Conservation (phyloP, 441 rosid genomes). For the Pelargonium citronellum region DNA sequence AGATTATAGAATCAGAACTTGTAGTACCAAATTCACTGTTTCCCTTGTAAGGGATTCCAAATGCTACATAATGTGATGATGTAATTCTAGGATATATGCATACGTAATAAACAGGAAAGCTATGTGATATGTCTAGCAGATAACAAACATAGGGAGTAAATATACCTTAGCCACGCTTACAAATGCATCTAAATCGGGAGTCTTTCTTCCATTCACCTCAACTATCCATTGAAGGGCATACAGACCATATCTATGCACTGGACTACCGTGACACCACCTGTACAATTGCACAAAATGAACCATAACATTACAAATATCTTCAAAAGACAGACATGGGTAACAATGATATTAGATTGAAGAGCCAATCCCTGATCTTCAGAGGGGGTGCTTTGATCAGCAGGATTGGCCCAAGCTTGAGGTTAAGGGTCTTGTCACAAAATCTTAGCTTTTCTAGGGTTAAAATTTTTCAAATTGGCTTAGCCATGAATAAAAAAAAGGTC, state of each 20-base stretch:
- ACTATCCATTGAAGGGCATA: constrained; percentile 94
- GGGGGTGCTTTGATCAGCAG: background rate
- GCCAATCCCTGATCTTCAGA: background rate
- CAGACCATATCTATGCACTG: constrained; percentile 79
- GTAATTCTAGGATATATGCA: background rate
- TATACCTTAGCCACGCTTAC: constrained; percentile 68
- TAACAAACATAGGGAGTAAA: background rate
- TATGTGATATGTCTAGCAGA: background rate
- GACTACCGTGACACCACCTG: constrained; percentile 94
- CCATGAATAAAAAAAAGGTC: background rate
- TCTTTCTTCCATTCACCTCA: constrained; percentile 77
- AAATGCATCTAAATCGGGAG: constrained; percentile 78
- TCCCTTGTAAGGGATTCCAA: background rate
- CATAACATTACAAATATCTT: background rate
- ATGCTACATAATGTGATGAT: background rate
- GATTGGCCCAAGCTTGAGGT: too few species aligned
- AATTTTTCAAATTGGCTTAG: too few species aligned
- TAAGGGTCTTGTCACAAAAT: too few species aligned
- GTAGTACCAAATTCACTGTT: background rate
- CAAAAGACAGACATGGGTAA: background rate
- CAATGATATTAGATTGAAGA: background rate
- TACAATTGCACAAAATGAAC: constrained; percentile 16
- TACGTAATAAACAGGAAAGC: too few species aligned
- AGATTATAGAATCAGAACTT: too few species aligned
- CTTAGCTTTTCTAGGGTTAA: too few species aligned